A percentile compares a stretch with the other conserved stretches of the same genome.
phyloP scores from a whole-genome alignment of 1,284 basidiomycete genomes.

The Ceratobasidium sp. region DNA sequence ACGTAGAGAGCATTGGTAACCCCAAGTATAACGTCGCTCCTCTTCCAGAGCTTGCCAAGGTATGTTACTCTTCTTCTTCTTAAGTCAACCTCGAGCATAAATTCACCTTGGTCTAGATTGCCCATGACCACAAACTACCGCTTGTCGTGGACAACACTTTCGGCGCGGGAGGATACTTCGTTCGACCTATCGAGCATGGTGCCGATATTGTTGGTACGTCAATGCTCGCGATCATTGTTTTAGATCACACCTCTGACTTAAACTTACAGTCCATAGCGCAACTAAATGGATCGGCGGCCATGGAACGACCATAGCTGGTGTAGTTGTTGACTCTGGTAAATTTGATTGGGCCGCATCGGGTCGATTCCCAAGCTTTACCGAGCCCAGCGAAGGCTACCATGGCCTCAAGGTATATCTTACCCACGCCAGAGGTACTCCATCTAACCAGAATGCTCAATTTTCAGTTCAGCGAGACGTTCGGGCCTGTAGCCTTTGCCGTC shows the following conservation, averaged over 20 bases:
- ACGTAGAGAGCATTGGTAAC: slow-evolving; percentile 87
- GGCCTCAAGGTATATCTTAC: slow-evolving; percentile 60
- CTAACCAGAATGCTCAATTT: slow-evolving; percentile 53
- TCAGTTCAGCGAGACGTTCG: slow-evolving; percentile 80
- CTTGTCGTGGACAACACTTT: slow-evolving; percentile 93
- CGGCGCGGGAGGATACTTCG: slow-evolving; percentile 83
- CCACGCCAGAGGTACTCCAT: slow-evolving; percentile 51
- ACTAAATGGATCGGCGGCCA: slow-evolving; percentile 87
- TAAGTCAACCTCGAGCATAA: not conserved
- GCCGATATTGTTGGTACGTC: slow-evolving; percentile 80
- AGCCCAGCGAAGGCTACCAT: slow-evolving; percentile 87
- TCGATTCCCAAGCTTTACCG: slow-evolving; percentile 85
- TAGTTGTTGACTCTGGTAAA: slow-evolving; percentile 85
- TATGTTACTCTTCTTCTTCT: slow-evolving; percentile 47
- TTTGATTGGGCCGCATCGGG: slow-evolving; percentile 86
- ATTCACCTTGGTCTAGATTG: slow-evolving; percentile 55
- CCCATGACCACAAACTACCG: slow-evolving; percentile 81
- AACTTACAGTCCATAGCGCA: slow-evolving; percentile 75
- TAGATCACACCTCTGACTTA: not conserved
- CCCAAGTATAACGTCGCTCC: slow-evolving; percentile 83
- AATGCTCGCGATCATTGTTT: slow-evolving; percentile 2
- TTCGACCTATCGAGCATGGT: slow-evolving; percentile 81
- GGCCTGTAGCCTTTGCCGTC: slow-evolving; percentile 76
- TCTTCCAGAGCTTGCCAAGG: slow-evolving; percentile 81
- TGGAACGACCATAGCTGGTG: slow-evolving; percentile 83